Conservation (phyloP, 225 moss, liverwort and hornwort species). For the Marchantia polymorpha region DNA sequence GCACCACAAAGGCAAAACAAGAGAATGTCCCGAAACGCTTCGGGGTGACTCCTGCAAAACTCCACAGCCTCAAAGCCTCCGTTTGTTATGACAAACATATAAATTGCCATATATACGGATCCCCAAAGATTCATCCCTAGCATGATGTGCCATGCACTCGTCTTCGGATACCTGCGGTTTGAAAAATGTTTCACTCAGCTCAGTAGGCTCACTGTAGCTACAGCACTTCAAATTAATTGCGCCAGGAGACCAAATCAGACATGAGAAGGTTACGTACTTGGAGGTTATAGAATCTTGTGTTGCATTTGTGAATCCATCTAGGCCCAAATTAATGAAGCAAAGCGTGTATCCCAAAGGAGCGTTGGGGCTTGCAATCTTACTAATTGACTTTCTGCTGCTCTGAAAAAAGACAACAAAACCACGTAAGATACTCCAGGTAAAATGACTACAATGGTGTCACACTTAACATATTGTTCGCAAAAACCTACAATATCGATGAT, state of each 20-base stretch:
- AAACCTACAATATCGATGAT: background rate
- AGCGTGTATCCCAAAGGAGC: conserved; percentile 83
- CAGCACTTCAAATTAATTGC: background rate
- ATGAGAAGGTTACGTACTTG: conserved; percentile 40
- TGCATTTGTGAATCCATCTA: conserved; percentile 96
- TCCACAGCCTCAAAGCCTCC: conserved; percentile 75
- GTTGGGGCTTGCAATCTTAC: conserved; percentile 79
- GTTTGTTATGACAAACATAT: conserved; percentile 74
- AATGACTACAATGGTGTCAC: background rate
- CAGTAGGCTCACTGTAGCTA: background rate
- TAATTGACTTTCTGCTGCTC: conserved; percentile 67
- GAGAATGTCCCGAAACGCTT: conserved; percentile 80
- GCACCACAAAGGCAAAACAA: conserved; percentile 92
- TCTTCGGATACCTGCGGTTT: conserved; percentile 77
- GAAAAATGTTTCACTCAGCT: background rate
- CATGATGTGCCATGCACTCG: conserved; percentile 94
- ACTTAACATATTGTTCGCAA: background rate
- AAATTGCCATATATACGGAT: conserved; percentile 72
- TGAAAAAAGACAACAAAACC: conserved; percentile 29
- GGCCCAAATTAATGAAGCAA: conserved; percentile 74
- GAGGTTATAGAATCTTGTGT: conserved; percentile 85
- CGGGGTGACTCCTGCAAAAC: conserved; percentile 71
- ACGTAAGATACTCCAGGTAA: background rate
- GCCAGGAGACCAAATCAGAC: background rate
- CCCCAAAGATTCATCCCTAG: conserved; percentile 99